Percentiles rank a stretch among this genome's conserved stretches.
phyloP scores from a whole-genome alignment of 139 green algal genomes.

The Chlorella sp. region DNA sequence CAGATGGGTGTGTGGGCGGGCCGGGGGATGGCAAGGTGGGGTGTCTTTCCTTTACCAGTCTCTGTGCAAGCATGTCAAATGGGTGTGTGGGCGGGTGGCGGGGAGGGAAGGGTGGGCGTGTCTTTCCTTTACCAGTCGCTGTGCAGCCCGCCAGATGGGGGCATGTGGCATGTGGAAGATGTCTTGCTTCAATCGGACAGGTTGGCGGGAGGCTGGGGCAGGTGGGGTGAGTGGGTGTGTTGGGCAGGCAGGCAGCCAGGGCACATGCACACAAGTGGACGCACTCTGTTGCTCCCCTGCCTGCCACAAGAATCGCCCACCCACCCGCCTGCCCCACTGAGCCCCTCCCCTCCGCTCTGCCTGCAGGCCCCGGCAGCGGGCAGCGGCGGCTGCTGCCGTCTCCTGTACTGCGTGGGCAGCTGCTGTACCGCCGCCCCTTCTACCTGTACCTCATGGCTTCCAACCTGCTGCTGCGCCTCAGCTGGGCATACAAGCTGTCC shows the following conservation, averaged over 20 bases:
- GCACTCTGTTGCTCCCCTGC: neutral
- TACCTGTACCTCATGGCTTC: constrained; percentile 71
- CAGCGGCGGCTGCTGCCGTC: constrained; percentile 11
- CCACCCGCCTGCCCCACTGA: too few species aligned
- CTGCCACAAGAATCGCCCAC: neutral
- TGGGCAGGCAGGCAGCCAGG: too few species aligned
- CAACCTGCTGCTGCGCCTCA: constrained; percentile 84
- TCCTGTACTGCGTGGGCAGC: constrained; percentile 53
- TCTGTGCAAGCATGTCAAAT: too few species aligned
- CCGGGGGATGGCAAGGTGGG: neutral
- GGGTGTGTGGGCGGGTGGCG: too few species aligned
- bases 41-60: too few species aligned
- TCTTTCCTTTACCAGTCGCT: too few species aligned
- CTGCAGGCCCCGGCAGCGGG: neutral
- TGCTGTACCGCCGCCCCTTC: constrained; percentile 54
- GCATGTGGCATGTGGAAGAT: too few species aligned
- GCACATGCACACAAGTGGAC: neutral
- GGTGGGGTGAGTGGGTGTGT: too few species aligned
- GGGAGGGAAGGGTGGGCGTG: too few species aligned
- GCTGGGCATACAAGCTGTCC: constrained; percentile 92
- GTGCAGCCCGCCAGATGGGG: too few species aligned
- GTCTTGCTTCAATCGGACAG: too few species aligned
- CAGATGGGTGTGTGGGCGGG: constrained; percentile 27
- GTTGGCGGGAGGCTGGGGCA: neutral
- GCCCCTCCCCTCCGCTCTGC: neutral